Percentiles rank a stretch among this genome's conserved stretches.
phyloP scores from a whole-genome alignment of 371 early-diverging fungal species.

The Mortierella sp. region DNA sequence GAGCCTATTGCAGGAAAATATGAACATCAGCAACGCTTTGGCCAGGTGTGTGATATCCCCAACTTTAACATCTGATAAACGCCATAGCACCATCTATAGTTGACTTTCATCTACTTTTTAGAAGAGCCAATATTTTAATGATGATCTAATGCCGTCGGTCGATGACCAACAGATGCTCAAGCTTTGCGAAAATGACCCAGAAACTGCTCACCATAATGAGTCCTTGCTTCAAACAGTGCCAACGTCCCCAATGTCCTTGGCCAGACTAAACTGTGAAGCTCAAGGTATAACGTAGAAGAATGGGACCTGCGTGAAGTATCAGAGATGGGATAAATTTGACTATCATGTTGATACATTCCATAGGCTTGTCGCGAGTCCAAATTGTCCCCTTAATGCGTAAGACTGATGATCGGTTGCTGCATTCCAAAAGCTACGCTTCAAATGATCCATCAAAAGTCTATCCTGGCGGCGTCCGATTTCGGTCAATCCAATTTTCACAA shows the following conservation, averaged over 20 bases:
- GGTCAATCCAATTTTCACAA: slow-evolving; percentile 12
- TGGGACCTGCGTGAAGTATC: too few species aligned
- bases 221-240: slow-evolving; percentile 14
- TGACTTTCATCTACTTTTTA: not conserved
- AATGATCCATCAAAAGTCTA: slow-evolving; percentile 15
- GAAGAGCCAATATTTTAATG: slow-evolving; percentile 9
- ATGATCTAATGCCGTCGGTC: not conserved
- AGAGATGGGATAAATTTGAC: not conserved
- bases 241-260: slow-evolving; percentile 3
- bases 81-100: not conserved
- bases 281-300: not conserved
- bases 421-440: not conserved
- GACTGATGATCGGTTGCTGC: not conserved
- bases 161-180: not conserved
- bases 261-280: not conserved
- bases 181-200: not conserved
- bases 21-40: not conserved
- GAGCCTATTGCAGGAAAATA: slow-evolving; percentile 3
- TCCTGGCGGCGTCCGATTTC: slow-evolving; percentile 14
- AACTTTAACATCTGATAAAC: not conserved
- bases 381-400: not conserved
- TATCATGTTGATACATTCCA: too few species aligned
- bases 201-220: not conserved
- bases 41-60: not conserved
- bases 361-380: not conserved